A percentile compares a stretch with the other conserved stretches of the same genome.
Evolutionary conservation across 768 basidiomycete genomes (phyloP).

Genomic region (Pisolithus orientalis): DNA sequence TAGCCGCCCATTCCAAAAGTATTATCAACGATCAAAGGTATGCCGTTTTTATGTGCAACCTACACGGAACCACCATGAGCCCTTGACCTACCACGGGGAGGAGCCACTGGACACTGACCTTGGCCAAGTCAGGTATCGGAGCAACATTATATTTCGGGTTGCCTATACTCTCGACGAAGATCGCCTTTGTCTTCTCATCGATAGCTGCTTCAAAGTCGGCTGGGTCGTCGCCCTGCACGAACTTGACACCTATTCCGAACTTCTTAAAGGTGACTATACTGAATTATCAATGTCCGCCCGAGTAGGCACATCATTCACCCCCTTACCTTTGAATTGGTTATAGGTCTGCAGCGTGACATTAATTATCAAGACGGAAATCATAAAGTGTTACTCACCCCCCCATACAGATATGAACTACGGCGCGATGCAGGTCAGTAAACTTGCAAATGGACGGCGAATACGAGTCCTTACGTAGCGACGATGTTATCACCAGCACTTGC

Average conservation of each 20-base stretch:
- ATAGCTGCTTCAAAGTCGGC: slow-evolving; percentile 46
- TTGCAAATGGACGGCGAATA: background rate
- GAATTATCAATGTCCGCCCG: background rate
- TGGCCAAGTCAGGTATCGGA: slow-evolving; percentile 51
- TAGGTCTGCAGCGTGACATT: slow-evolving; percentile 37
- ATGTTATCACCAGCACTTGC: slow-evolving; percentile 59
- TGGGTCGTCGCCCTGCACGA: slow-evolving; percentile 42
- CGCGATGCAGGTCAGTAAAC: background rate
- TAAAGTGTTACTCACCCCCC: slow-evolving; percentile 38
- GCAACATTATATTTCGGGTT: slow-evolving; percentile 56
- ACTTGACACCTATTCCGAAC: slow-evolving; percentile 49
- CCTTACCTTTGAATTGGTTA: slow-evolving; percentile 55
- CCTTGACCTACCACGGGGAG: background rate
- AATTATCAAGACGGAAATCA: background rate
- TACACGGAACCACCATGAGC: slow-evolving; percentile 8
- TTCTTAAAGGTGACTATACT: slow-evolving; percentile 47
- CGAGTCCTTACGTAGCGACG: slow-evolving; percentile 41
- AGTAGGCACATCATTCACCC: background rate
- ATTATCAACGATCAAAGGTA: slow-evolving; percentile 63
- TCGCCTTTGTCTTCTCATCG: slow-evolving; percentile 53
- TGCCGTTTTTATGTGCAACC: slow-evolving; percentile 54
- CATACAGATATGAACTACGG: slow-evolving; percentile 46
- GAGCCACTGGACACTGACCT: slow-evolving; percentile 25
- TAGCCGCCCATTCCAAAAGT: slow-evolving; percentile 61
- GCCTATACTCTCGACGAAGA: slow-evolving; percentile 56